phyloP scores from a whole-genome alignment of 1,284 basidiomycete species.

The Fomitiporia mediterranea region DNA sequence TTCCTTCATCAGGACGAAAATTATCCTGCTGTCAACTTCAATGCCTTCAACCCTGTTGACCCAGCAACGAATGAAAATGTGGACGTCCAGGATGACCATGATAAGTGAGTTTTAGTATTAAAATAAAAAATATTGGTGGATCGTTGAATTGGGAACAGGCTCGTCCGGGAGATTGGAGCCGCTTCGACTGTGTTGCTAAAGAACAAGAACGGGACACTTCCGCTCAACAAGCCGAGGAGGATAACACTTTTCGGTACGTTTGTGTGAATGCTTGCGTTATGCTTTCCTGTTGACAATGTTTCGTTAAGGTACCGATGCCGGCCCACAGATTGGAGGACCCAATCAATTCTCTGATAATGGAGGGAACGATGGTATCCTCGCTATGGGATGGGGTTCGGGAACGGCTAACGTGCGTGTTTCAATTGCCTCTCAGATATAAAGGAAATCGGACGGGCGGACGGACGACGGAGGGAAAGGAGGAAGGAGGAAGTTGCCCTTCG shows the following conservation, averaged over 20 bases:
- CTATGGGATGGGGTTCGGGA: constrained; percentile 82
- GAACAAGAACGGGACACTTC: constrained; percentile 65
- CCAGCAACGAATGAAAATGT: constrained; percentile 58
- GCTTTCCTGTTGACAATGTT: not conserved
- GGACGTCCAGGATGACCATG: constrained; percentile 76
- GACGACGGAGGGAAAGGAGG: no score
- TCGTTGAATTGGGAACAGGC: constrained; percentile 5
- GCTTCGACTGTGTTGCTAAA: constrained; percentile 80
- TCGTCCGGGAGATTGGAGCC: constrained; percentile 72
- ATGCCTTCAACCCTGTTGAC: constrained; percentile 51
- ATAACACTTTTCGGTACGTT: constrained; percentile 51
- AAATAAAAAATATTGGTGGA: not conserved
- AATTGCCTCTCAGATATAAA: no score
- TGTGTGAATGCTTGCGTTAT: constrained; percentile 22
- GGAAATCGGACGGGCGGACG: no score
- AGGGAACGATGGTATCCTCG: constrained; percentile 65
- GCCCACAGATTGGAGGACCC: constrained; percentile 62
- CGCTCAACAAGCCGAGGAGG: constrained; percentile 54
- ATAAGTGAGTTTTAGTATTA: constrained; percentile 28
- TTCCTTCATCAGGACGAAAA: constrained; percentile 57
- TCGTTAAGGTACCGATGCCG: constrained; percentile 61
- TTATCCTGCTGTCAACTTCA: constrained; percentile 58
- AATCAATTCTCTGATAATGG: constrained; percentile 70
- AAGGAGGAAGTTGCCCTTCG: no score
- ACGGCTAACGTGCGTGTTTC: constrained; percentile 19